phyloP scores from a whole-genome alignment of 495 filamentous ascomycete species.

The Podospora appendiculata region DNA sequence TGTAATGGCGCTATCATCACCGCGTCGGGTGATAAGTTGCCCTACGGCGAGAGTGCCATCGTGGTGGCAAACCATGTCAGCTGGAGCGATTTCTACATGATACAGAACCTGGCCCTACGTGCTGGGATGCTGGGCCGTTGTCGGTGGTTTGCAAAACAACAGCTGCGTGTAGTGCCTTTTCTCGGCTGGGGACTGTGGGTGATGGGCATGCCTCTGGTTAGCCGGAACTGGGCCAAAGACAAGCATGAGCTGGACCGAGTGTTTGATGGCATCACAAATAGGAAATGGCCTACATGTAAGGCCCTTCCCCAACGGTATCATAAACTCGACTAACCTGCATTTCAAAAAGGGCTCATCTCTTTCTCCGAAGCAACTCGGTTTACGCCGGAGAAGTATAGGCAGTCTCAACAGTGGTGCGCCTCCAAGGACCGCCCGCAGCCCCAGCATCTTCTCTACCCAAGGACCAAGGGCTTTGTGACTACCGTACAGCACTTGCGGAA shows the following conservation, averaged over 20 bases:
- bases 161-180: conserved; percentile 48
- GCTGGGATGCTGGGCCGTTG: conserved; percentile 49
- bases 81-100: conserved; percentile 55
- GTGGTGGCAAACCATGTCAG: conserved; percentile 50
- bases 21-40: conserved; percentile 40
- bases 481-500: conserved; percentile 45
- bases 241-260: conserved; percentile 44
- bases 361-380: conserved; percentile 53
- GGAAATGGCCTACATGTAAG: conserved; percentile 49
- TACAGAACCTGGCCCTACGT: conserved; percentile 45
- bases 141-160: conserved; percentile 51
- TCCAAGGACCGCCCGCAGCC: conserved; percentile 37
- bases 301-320: background rate
- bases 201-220: conserved; percentile 54
- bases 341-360: conserved; percentile 44
- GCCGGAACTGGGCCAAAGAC: conserved; percentile 47
- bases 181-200: conserved; percentile 55
- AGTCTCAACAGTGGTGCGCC: conserved; percentile 41
- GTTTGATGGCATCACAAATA: conserved; percentile 38
- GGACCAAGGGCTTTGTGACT: conserved; percentile 49
- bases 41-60: conserved; percentile 43
- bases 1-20: conserved; percentile 42
- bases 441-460: conserved; percentile 47
- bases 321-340: no score
- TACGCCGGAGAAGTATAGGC: conserved; percentile 41